Evolutionary conservation across 495 filamentous ascomycete genomes (phyloP).

Genomic region (Hypomontagnella monticulosa): DNA sequence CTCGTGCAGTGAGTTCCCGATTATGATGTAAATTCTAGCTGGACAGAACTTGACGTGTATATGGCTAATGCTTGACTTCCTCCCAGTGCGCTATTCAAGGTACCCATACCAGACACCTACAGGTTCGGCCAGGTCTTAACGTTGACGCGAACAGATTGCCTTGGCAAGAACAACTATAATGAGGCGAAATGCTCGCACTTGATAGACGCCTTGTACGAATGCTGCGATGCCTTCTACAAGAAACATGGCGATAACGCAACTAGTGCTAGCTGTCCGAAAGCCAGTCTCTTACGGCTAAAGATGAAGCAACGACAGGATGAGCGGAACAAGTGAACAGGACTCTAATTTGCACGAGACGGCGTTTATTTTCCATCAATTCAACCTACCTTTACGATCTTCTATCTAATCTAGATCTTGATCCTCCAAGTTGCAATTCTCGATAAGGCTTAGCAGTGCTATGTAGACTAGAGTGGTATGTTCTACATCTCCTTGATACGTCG

Average conservation of each 20-base stretch:
- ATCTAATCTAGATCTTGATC: too few species aligned
- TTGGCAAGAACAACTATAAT: constrained; percentile 84
- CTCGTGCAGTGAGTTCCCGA: constrained; percentile 76
- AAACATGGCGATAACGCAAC: constrained; percentile 78
- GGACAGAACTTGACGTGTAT: background rate
- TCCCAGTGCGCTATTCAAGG: constrained; percentile 88
- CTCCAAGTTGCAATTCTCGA: background rate
- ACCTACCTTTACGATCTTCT: constrained; percentile 2
- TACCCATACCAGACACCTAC: constrained; percentile 42
- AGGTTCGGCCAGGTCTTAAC: constrained; percentile 20
- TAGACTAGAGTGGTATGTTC: constrained; percentile 48
- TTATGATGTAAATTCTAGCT: background rate
- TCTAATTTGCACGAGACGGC: constrained; percentile 9
- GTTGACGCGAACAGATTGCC: constrained; percentile 67
- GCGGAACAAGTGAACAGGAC: constrained; percentile 26
- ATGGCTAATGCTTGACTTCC: constrained; percentile 2
- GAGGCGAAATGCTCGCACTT: constrained; percentile 84
- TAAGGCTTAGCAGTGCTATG: constrained; percentile 18
- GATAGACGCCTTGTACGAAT: constrained; percentile 94
- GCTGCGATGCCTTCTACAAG: constrained; percentile 90
- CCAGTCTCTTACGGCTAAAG: constrained; percentile 79
- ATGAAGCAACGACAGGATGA: constrained; percentile 77
- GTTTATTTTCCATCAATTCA: background rate
- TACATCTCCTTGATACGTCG: constrained; percentile 56
- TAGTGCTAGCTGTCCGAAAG: constrained; percentile 86